Evolutionary conservation across 2,329 filamentous ascomycete genomes (phyloP).

Genomic region (Falciphora oryzae): DNA sequence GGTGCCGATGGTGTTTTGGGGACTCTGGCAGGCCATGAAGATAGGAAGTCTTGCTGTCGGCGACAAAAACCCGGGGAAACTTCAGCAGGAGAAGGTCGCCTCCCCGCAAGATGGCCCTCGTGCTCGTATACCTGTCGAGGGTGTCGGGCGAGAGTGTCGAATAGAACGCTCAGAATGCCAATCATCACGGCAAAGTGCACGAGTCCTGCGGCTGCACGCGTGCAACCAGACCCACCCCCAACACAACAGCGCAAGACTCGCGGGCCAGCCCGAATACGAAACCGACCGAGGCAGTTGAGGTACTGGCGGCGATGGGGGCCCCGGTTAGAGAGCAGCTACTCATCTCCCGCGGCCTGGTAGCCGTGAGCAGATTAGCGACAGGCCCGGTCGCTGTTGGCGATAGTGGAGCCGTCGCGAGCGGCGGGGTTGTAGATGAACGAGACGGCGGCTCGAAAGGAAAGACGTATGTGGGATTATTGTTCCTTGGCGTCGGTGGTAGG

Average conservation of each 20-base stretch:
- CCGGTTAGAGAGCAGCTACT: neutral
- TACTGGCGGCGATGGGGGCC: too few relatives aligned
- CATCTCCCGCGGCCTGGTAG: neutral
- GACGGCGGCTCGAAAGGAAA: neutral
- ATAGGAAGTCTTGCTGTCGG: neutral
- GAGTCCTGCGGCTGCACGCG: too few relatives aligned
- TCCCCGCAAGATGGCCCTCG: neutral
- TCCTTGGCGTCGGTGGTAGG: too few relatives aligned
- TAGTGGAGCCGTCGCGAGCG: too few relatives aligned
- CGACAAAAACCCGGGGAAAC: neutral
- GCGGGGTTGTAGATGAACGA: neutral
- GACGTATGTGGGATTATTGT: neutral
- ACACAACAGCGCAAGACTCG: too few relatives aligned
- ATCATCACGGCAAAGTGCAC: too few relatives aligned
- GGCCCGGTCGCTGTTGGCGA: neutral
- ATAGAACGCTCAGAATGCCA: too few relatives aligned
- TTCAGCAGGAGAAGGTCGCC: neutral
- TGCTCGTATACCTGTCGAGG: neutral
- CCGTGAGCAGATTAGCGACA: neutral
- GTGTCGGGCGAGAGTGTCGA: too few relatives aligned
- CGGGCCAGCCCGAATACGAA: too few relatives aligned
- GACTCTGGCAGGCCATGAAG: neutral
- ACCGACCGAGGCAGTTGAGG: neutral
- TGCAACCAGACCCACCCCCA: too few relatives aligned
- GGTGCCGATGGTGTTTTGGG: neutral